Base-by-base conservation (phyloP, 2,329 filamentous ascomycete genomes). In the Trichothecium roseum region DNA sequence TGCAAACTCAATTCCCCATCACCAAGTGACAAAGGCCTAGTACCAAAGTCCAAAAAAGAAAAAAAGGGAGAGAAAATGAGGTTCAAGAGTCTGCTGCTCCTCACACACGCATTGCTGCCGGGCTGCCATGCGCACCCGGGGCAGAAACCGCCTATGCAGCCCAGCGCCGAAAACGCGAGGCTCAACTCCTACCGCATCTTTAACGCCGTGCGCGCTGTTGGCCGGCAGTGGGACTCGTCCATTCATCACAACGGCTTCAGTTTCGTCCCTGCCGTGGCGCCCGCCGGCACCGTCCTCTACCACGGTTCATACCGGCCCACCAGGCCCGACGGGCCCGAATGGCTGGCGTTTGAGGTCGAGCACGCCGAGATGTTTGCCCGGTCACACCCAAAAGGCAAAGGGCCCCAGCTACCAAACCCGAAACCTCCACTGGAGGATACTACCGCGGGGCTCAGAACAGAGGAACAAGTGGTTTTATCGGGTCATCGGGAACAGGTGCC, bases 301-400 rank as follows among this genome's bases (percentile, higher is more conserved):
- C 82, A 87, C 49, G 82, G 83, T 10, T 68, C 66, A 1, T 44
- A 44, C 8, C 52, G 48, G 1, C 44, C 59, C 1, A 53, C 66
- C 2, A 59, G 64, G 0, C 66, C 82, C 0, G 53, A 56, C 3
- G 68, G 64, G 0, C 69, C 66, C 3, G 77, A 86, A 46, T 86
- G 82, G 81, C 62, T 87, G 2, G 82, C 83, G 0, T 87, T 86
- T 48, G 82, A 87, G 51, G 69, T 80, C 4, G 81, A 87, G 46
- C 83, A 87, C 54, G 78, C 81, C 1, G 63, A 81, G 43, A 50
- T 63, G 3, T 86, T 87, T 55, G 76, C 80, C 1, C 52, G 53
- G 6, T 50, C 46, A 5, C 33, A 32, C 18, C 43, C 36, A 17
- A 34, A 44, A 45, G 29, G 47, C 46, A 18, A 45, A 50, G 43